Evolutionary conservation across 177 flowering plant species (phyloP).

Genomic region (Vitis hybrid): DNA sequence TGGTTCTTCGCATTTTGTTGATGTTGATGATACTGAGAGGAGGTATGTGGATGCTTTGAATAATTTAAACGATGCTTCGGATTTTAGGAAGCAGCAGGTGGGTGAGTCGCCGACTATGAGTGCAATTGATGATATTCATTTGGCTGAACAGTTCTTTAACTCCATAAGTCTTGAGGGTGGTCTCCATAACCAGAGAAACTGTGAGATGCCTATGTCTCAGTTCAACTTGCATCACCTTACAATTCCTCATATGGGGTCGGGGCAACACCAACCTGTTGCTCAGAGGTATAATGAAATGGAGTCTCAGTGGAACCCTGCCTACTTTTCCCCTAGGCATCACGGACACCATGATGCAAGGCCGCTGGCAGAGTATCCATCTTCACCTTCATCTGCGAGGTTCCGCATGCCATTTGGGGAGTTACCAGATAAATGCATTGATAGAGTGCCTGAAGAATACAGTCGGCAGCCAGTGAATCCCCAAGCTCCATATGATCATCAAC

Average conservation of each 20-base stretch:
- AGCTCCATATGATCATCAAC: constrained; percentile 46
- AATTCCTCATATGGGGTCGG: constrained; percentile 46
- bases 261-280: constrained; percentile 33
- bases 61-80: constrained; percentile 64
- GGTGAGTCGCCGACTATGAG: constrained; percentile 44
- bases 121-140: constrained; percentile 36
- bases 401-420: constrained; percentile 54
- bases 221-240: constrained; percentile 51
- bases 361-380: constrained; percentile 57
- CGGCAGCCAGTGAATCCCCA: constrained; percentile 51
- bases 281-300: constrained; percentile 76
- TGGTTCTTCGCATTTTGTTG: constrained; percentile 41
- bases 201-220: constrained; percentile 50
- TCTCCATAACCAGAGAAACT: constrained; percentile 48
- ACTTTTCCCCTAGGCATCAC: constrained; percentile 78
- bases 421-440: constrained; percentile 46
- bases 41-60: constrained; percentile 97
- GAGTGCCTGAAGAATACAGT: constrained; percentile 58
- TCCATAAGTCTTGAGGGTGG: constrained; percentile 48
- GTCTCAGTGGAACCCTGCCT: constrained; percentile 90
- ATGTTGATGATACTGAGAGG: constrained; percentile 75
- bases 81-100: constrained; percentile 47
- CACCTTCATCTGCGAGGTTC: constrained; percentile 70
- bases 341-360: constrained; percentile 57
- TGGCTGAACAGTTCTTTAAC: constrained; percentile 54